Base-by-base conservation (phyloP, 768 basidiomycete species). In the Lactifluus volemus region DNA sequence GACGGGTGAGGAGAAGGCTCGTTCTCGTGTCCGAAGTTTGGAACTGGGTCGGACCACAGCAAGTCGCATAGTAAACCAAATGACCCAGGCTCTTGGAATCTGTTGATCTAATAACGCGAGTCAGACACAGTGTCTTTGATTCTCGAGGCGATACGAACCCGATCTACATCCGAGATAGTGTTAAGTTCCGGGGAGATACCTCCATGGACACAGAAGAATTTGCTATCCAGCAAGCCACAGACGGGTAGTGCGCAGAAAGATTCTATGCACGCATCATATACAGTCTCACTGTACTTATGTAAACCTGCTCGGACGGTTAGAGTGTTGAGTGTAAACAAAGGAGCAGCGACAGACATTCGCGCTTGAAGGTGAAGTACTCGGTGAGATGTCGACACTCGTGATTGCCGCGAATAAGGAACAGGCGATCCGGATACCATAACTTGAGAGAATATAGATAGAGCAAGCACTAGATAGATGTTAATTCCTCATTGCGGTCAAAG, bases 131-230 rank as follows among this genome's bases (percentile, higher is more conserved):
- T 29, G 21, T 2, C 14, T n/a, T 25, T 7, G 42, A n/a, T 14
- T 45, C n/a, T 41, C 19, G 15, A 34, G 32, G 19, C 29, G 45
- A n/a, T 25, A 76, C 81, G 55, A 57, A 92, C 91, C 25, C 72
- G 72, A 29, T 79, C 73, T 9, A 96, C 67, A 70, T 99, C 96
- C 38, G 84, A 83, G 4, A 99, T 77, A 6, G 83, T 84, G 48
- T 85, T 74, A 1, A 99, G 79, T 65, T 89, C 85, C 0, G 97
- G 97, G 0, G 91, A 93, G 41, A 99, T 80, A 4, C 97, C 97
- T 2, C 97, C 97, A 67, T 98, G 97, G 2, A 98, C 93, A 69
- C 96, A 98, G 72, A 99, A 89, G 78, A 99, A 98, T 68, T 92
- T 89, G 64, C 84, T 81, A 71, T 99, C 97, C 73, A 99, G 89